Evolutionary conservation across 805 yeast genomes (phyloP).

Genomic region (Saitoella complicata): DNA sequence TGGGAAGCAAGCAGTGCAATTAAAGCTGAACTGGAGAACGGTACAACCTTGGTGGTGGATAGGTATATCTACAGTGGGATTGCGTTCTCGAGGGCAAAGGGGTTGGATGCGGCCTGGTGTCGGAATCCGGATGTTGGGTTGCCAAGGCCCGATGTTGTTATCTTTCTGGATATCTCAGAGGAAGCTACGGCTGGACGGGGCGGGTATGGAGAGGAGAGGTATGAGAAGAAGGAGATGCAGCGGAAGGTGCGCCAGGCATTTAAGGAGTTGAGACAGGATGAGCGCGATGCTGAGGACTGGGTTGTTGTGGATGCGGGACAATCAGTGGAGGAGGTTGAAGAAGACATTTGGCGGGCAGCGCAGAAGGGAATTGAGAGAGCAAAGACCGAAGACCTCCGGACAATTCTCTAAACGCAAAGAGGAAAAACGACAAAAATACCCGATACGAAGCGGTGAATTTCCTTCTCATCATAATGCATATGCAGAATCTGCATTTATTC

Average conservation of each 20-base stretch:
- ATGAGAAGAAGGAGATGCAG: slow-evolving; percentile 66
- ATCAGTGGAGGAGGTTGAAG: too few species aligned
- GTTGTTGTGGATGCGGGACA: too few species aligned
- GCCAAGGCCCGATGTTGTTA: slow-evolving; percentile 68
- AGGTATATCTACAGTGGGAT: slow-evolving; percentile 86
- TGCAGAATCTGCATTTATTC: too few species aligned
- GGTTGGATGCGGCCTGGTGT: slow-evolving; percentile 62
- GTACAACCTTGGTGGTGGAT: slow-evolving; percentile 54
- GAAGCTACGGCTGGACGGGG: slow-evolving; percentile 33
- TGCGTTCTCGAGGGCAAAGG: slow-evolving; percentile 83
- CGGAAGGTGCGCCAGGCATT: slow-evolving; percentile 49
- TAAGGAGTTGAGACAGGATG: slow-evolving; percentile 1
- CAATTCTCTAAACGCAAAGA: too few species aligned
- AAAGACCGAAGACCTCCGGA: too few species aligned
- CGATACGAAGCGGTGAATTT: too few species aligned
- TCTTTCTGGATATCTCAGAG: slow-evolving; percentile 53
- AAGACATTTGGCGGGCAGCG: too few species aligned
- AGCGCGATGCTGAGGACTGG: too few species aligned
- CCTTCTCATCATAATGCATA: too few species aligned
- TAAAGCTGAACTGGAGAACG: slow-evolving; percentile 29
- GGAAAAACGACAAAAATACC: too few species aligned
- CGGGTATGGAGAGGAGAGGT: slow-evolving; percentile 90
- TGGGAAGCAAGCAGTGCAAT: slow-evolving; percentile 64
- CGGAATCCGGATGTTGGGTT: slow-evolving; percentile 65
- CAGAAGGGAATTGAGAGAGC: too few species aligned